Evolutionary conservation across 2,329 filamentous ascomycete genomes (phyloP), one percentile per base, ranked within the genome.

Genomic region (Colletotrichum orbiculare): DNA sequence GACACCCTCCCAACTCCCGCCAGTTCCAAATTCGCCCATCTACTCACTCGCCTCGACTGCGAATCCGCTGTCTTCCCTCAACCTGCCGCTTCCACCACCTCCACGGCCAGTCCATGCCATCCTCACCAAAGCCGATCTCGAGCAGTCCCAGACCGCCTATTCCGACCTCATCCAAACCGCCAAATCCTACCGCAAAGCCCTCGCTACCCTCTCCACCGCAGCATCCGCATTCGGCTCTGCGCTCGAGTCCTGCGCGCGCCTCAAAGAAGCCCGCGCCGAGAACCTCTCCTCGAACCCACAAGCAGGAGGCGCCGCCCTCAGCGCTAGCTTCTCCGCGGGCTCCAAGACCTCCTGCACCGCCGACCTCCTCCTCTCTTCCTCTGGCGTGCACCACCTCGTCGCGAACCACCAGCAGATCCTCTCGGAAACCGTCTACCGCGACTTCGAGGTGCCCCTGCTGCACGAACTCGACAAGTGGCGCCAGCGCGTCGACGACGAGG

Each of bases 341-440:
- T 33, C 76, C 47, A 76, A 78, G 48, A 81, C 82, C 48, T 77
- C 81, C 41, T 90, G 87, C 77, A 90, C 88, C 1, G 88, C 88
- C 13, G 87, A 90, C 75, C 82, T 83, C 57, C 79, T 91, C 48
- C 79, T 91, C 64, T 83, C 86, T 37, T 85, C 87, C 11, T 85
- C 86, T 39, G 89, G 89, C 41, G 82, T 91, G 45, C 89, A 91
- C 73, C 87, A 91, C 71, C 81, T 91, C 17, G 81, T 90, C 63
- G 88, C 88, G 49, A 91, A 91, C 76, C 89, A 91, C 78, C 87
- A 90, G 74, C 87, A 90, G 72, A 91, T 91, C 70, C 82, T 91
- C 4, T 87, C 83, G 68, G 89, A 91, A 76, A 90, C 87, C 0
- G 87, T 91, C 8, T 91, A 91, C 75, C 82, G 88, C 59, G 83